Conservation (phyloP, 176 grass and related monocot species). For the Triticum dicoccoides region DNA sequence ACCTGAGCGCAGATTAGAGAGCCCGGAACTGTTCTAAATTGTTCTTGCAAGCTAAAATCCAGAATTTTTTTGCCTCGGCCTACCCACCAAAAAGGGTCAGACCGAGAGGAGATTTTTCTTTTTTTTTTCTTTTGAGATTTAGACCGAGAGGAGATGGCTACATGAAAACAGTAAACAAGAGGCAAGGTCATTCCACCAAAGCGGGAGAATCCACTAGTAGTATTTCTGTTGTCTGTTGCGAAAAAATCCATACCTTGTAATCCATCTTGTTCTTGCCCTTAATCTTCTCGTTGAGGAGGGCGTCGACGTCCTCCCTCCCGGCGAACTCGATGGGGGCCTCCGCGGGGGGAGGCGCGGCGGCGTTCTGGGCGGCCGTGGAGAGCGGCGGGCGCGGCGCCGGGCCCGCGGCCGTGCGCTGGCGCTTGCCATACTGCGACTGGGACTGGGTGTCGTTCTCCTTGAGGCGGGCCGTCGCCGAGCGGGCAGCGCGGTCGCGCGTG, state of each 20-base stretch:
- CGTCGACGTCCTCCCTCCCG: constrained; percentile 58
- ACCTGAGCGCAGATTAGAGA: neutral
- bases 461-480: constrained; percentile 11
- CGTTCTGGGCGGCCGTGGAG: neutral
- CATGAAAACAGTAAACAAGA: neutral
- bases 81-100: neutral
- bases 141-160: neutral
- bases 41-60: neutral
- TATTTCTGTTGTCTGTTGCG: neutral
- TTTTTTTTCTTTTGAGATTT: too few relatives aligned
- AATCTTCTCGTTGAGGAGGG: constrained; percentile 73
- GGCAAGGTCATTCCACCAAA: neutral
- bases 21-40: neutral
- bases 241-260: constrained; percentile 44
- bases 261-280: constrained; percentile 81
- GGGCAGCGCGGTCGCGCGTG: constrained; percentile 11
- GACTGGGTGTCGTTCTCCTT: constrained; percentile 38
- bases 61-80: neutral
- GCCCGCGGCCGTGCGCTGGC: constrained; percentile 39
- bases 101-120: neutral
- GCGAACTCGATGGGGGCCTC: constrained; percentile 48
- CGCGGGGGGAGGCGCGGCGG: neutral
- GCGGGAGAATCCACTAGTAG: neutral
- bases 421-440: constrained; percentile 33
- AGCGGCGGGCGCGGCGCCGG: constrained; percentile 32